These are phyloP conservation scores for Exophiala oligosperma DNA, from an alignment of 2,329 filamentous ascomycete genomes.

Conservation along the genomic window DNA sequence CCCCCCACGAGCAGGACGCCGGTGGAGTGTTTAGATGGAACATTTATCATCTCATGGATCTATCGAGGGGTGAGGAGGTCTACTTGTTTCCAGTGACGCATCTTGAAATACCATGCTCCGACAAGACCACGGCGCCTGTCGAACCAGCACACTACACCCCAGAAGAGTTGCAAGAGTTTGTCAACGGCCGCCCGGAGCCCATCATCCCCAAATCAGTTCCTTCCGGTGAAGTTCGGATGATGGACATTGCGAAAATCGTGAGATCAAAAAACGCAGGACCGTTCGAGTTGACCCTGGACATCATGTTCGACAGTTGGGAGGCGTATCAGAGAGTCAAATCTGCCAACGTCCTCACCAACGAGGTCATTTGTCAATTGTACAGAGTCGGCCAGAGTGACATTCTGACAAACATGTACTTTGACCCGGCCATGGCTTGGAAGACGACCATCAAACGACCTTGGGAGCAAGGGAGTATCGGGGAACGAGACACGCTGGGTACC, in stretches of 20 bases:
- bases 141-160: neutral
- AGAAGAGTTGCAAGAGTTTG: neutral
- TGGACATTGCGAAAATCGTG: conserved; percentile 40
- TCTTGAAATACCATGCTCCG: neutral
- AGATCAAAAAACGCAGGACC: conserved; percentile 55
- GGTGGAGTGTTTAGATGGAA: conserved; percentile 40
- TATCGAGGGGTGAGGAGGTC: conserved; percentile 32
- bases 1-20: conserved; percentile 36
- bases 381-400: conserved; percentile 29
- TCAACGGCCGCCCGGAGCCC: no score
- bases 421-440: conserved; percentile 50
- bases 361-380: conserved; percentile 31
- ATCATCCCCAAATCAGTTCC: neutral
- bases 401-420: conserved; percentile 42
- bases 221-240: neutral
- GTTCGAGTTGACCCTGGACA: conserved; percentile 54
- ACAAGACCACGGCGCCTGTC: neutral
- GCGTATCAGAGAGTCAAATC: conserved; percentile 39
- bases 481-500: conserved; percentile 41
- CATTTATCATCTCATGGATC: conserved; percentile 50
- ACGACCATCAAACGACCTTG: conserved; percentile 41
- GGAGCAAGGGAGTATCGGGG: conserved; percentile 36
- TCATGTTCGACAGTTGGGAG: conserved; percentile 44
- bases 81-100: conserved; percentile 8
- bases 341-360: conserved; percentile 36